Conservation (phyloP, 306 rosid genomes). For the Trifolium pratense region DNA sequence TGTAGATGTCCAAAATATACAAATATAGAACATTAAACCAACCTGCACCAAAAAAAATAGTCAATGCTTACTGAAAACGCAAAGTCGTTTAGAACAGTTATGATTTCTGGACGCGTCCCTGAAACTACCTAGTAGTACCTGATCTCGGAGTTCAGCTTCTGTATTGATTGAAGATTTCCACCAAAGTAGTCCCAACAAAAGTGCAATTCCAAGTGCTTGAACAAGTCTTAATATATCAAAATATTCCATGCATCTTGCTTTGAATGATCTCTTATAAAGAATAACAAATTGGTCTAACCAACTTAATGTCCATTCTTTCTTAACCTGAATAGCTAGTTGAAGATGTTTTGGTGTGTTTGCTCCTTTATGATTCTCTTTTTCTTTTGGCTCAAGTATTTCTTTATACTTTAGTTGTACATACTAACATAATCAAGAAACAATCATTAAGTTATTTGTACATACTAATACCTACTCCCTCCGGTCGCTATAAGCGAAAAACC, state of each 20-base stretch:
- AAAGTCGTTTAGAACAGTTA: background rate
- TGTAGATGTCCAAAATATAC: conserved; percentile 97
- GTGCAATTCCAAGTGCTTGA: conserved; percentile 88
- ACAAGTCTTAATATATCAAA: conserved; percentile 82
- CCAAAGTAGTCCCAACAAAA: conserved; percentile 90
- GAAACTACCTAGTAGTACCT: conserved; percentile 70
- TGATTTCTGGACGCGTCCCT: background rate
- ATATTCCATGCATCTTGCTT: conserved; percentile 78
- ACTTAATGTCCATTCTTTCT: conserved; percentile 80
- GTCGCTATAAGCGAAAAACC: too few relatives aligned
- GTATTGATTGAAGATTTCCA: conserved; percentile 86
- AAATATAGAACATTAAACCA: conserved; percentile 86
- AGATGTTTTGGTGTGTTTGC: conserved; percentile 73
- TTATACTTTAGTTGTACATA: conserved; percentile 78
- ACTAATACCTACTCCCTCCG: background rate
- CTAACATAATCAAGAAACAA: conserved; percentile 47
- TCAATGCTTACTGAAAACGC: background rate
- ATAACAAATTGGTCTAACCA: conserved; percentile 86
- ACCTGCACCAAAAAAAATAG: conserved; percentile 56
- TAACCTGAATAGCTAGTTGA: conserved; percentile 71
- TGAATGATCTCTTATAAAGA: conserved; percentile 78
- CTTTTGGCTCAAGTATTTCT: conserved; percentile 65
- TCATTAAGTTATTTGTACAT: conserved; percentile 15
- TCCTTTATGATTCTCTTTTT: conserved; percentile 70
- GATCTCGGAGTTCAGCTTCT: conserved; percentile 92